Evolutionary conservation across 1,284 basidiomycete species (phyloP).

Genomic region (Macrocystidia cucumis): DNA sequence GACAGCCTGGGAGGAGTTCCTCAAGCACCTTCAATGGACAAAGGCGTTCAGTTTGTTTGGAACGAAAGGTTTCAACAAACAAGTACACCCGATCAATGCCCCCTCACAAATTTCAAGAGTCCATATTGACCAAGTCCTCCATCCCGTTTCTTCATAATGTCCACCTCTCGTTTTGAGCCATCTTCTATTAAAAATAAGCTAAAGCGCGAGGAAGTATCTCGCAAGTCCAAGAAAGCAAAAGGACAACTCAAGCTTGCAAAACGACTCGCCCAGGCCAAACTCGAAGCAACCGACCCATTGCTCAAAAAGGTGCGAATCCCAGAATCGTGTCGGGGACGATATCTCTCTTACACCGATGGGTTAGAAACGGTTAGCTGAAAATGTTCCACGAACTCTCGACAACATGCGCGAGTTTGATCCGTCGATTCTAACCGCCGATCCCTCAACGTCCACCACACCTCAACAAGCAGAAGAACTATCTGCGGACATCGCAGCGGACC

Average conservation of each 20-base stretch:
- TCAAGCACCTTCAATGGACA: no score
- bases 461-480: slow-evolving; percentile 48
- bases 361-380: slow-evolving; percentile 76
- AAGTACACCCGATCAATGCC: no score
- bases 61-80: no score
- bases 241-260: slow-evolving; percentile 76
- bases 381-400: slow-evolving; percentile 89
- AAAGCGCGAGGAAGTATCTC: slow-evolving; percentile 71
- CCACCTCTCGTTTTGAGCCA: slow-evolving; percentile 47
- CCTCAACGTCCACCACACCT: slow-evolving; percentile 35
- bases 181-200: slow-evolving; percentile 78
- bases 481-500: slow-evolving; percentile 64
- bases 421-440: slow-evolving; percentile 71
- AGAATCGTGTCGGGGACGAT: slow-evolving; percentile 1
- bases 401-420: slow-evolving; percentile 90
- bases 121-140: no score
- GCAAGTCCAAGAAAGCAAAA: slow-evolving; percentile 76
- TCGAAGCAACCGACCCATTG: slow-evolving; percentile 63
- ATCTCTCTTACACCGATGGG: not conserved
- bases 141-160: slow-evolving; percentile 38
- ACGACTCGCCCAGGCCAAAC: slow-evolving; percentile 68
- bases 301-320: slow-evolving; percentile 55
- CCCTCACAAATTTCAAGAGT: no score
- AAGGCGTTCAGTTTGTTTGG: no score
- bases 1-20: no score